A percentile compares a stretch with the other conserved stretches of the same genome.
These are phyloP conservation scores for Populus ilicifolia DNA, from an alignment of 345 rosid species.

Conservation along the genomic window DNA sequence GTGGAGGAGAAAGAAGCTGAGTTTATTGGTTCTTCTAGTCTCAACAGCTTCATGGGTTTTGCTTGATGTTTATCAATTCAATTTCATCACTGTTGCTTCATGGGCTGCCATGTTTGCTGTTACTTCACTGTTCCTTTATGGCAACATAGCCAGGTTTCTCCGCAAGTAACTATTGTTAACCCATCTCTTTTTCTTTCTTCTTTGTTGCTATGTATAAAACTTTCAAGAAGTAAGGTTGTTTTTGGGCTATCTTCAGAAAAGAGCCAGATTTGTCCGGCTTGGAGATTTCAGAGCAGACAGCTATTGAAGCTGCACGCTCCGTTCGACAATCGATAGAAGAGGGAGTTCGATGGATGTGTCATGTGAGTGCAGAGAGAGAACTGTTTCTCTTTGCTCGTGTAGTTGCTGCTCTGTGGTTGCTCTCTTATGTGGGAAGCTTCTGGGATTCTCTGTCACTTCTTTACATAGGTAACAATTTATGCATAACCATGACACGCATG, in stretches of 20 bases:
- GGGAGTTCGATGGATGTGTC: slow-evolving; percentile 38
- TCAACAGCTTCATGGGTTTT: slow-evolving; percentile 44
- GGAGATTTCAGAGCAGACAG: slow-evolving; percentile 35
- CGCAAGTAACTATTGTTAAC: slow-evolving; percentile 35
- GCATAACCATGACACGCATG: too few species aligned
- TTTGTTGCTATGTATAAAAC: neutral
- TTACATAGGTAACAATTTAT: slow-evolving; percentile 21
- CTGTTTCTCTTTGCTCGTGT: slow-evolving; percentile 33
- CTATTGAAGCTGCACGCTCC: slow-evolving; percentile 25
- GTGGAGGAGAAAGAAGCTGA: slow-evolving; percentile 55
- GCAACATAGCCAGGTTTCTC: slow-evolving; percentile 42
- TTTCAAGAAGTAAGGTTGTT: neutral
- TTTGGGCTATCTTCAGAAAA: slow-evolving; percentile 18
- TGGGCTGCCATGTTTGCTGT: slow-evolving; percentile 36
- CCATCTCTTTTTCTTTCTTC: neutral
- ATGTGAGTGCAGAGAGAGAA: slow-evolving; percentile 31
- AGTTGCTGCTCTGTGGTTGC: slow-evolving; percentile 27
- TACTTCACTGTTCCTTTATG: slow-evolving; percentile 42
- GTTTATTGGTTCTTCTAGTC: slow-evolving; percentile 25
- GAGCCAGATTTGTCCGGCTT: slow-evolving; percentile 37
- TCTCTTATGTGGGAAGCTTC: slow-evolving; percentile 30
- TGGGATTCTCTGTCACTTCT: slow-evolving; percentile 30
- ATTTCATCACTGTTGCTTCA: slow-evolving; percentile 38
- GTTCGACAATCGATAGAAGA: slow-evolving; percentile 22
- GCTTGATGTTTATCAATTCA: slow-evolving; percentile 39